Evolutionary conservation across 495 filamentous ascomycete species (phyloP).

Genomic region (Talaromyces nanjingensis): DNA sequence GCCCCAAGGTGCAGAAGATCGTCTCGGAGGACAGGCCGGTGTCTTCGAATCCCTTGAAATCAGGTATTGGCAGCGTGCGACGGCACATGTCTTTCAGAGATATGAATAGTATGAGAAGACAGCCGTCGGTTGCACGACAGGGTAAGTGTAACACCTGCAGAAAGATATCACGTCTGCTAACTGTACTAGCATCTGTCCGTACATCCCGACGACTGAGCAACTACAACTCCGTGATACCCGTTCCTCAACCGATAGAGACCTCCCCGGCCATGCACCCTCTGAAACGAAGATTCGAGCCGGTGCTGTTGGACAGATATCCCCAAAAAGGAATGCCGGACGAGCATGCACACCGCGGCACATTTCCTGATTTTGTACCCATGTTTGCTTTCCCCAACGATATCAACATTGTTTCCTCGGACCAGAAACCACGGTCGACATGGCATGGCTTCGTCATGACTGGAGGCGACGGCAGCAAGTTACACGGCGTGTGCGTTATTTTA

Average conservation of each 20-base stretch:
- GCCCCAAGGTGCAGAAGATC: conserved; percentile 74
- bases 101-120: conserved; percentile 90
- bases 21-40: conserved; percentile 60
- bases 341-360: conserved; percentile 69
- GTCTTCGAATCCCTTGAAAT: conserved; percentile 40
- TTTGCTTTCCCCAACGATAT: conserved; percentile 98
- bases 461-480: conserved; percentile 81
- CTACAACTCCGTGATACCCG: conserved; percentile 96
- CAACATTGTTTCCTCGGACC: conserved; percentile 90
- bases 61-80: conserved; percentile 68
- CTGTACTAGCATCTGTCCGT: conserved; percentile 68
- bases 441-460: conserved; percentile 98
- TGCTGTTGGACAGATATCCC: conserved; percentile 88
- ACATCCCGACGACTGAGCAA: conserved; percentile 88
- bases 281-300: conserved; percentile 88
- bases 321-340: conserved; percentile 78
- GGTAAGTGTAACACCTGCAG: conserved; percentile 43
- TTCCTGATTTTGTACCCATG: conserved; percentile 98
- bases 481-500: conserved; percentile 84
- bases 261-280: conserved; percentile 94
- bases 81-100: conserved; percentile 84
- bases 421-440: conserved; percentile 89
- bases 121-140: conserved; percentile 70
- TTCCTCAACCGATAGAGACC: conserved; percentile 79
- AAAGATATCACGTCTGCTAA: neutral